Base-by-base conservation (phyloP, 306 rosid genomes). In the Dalbergia oliveri region DNA sequence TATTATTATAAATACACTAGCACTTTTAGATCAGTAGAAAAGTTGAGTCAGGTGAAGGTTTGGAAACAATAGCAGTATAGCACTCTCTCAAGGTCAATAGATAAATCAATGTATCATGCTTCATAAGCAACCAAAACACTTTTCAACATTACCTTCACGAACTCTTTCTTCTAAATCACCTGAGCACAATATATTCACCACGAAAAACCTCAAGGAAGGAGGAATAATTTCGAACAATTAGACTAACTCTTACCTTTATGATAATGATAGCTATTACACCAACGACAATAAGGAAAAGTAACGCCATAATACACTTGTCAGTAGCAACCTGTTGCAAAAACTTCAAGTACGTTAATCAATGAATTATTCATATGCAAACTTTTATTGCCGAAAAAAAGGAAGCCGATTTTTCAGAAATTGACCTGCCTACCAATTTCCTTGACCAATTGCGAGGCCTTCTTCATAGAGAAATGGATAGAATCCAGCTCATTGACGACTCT, bases 351-450 rank as follows among this genome's bases (percentile, higher is more conserved):
- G 79, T 63, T 73, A 81, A 5, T 39, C 50, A 69, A 75, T 11
- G 58, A 63, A 66, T 37, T 21, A 69, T 16, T 71, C n/a, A 56
- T 79, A 70, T 63, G 58, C 23, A 43, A 73, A 73, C 10, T 4
- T 4, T 64, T 63, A 72, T 41, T 16, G 78, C 4, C 49, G 33
- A 77, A 18, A 77, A 62, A 62, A 59, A 78, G 64, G 63, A 70
- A 39, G 83, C 61, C 77, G 83, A 81, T 85, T 76, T 75, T 79
- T 84, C 64, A 84, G 96, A 89, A 83, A 88, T 87, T 80, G 87
- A 94, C 95, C 95, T 89, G 97, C 94, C 99, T 90, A 81, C 99
- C 97, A 81, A 95, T 77, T 91, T 95, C 98, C 92, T 95, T 95
- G 84, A 91, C 96, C 80, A 95, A 86, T 84, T 95, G 67, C 65